These are phyloP conservation scores for Sonneratia alba DNA, from an alignment of 345 rosid species.

Conservation along the genomic window DNA sequence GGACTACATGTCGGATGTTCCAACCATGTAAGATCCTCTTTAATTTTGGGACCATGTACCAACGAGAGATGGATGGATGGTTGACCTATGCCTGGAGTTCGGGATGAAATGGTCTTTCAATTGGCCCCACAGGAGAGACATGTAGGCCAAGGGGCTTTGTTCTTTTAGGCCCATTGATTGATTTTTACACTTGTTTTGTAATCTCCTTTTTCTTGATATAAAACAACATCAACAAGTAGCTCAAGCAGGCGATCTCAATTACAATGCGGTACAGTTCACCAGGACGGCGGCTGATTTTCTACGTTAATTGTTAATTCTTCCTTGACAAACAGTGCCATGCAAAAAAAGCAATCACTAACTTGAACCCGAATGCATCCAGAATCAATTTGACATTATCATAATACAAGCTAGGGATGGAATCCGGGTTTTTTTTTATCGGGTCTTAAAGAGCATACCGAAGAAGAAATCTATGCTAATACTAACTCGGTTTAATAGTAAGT, in stretches of 20 bases:
- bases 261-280: conserved; percentile 21
- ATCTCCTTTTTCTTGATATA: background rate
- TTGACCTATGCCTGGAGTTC: background rate
- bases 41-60: background rate
- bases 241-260: conserved; percentile 14
- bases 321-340: conserved; percentile 16
- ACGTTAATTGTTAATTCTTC: background rate
- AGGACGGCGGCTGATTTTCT: background rate
- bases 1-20: too few species aligned
- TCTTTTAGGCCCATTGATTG: background rate
- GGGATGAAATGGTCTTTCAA: background rate
- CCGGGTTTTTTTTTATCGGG: too few species aligned
- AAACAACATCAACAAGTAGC: background rate
- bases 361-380: background rate
- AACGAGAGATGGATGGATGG: background rate
- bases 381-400: too few species aligned
- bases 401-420: too few species aligned
- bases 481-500: too few species aligned
- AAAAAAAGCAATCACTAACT: conserved; percentile 4
- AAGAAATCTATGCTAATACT: too few species aligned
- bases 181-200: background rate
- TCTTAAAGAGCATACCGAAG: too few species aligned
- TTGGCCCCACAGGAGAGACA: background rate
- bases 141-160: conserved; percentile 2
- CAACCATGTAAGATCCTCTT: background rate